A percentile compares a stretch with the other conserved stretches of the same genome.
These are phyloP conservation scores for Jackrogersella multiformis DNA, from an alignment of 495 filamentous ascomycete genomes.

Conservation along the genomic window DNA sequence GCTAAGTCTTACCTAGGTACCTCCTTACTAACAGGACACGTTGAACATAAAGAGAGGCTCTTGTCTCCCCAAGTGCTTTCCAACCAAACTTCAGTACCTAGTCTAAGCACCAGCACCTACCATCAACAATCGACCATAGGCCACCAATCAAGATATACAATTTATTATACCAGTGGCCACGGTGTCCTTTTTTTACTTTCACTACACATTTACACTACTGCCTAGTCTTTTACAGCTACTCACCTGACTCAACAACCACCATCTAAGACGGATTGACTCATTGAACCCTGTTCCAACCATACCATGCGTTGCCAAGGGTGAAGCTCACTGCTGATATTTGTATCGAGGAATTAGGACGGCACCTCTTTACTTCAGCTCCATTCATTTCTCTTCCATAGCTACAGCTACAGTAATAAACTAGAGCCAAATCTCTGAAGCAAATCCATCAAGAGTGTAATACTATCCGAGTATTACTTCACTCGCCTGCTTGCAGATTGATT, in stretches of 20 bases:
- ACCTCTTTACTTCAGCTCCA: conserved; percentile 49
- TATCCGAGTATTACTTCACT: background rate
- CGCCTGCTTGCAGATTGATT: conserved; percentile 11
- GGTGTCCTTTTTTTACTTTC: no score
- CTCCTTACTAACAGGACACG: conserved; percentile 44
- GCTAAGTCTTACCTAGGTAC: conserved; percentile 8
- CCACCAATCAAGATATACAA: conserved; percentile 20
- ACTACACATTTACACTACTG: conserved; percentile 11
- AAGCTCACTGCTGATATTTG: conserved; percentile 46
- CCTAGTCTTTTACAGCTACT: conserved; percentile 6
- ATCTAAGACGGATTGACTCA: conserved; percentile 26
- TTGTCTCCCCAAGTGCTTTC: conserved; percentile 13
- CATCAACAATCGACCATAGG: background rate
- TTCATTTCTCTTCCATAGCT: conserved; percentile 25
- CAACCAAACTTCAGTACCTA: conserved; percentile 8
- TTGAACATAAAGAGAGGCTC: conserved; percentile 46
- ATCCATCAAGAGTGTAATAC: no score
- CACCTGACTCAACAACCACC: conserved; percentile 27
- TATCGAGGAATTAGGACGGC: conserved; percentile 57
- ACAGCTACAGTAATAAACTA: background rate
- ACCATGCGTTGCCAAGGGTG: conserved; percentile 36
- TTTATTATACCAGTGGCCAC: conserved; percentile 22
- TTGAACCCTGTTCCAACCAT: conserved; percentile 16
- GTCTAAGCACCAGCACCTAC: conserved; percentile 19
- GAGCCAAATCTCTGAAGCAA: conserved; percentile 15